phyloP scores from a whole-genome alignment of 2,329 filamentous ascomycete genomes.

The Calonectria pseudoreteaudii region DNA sequence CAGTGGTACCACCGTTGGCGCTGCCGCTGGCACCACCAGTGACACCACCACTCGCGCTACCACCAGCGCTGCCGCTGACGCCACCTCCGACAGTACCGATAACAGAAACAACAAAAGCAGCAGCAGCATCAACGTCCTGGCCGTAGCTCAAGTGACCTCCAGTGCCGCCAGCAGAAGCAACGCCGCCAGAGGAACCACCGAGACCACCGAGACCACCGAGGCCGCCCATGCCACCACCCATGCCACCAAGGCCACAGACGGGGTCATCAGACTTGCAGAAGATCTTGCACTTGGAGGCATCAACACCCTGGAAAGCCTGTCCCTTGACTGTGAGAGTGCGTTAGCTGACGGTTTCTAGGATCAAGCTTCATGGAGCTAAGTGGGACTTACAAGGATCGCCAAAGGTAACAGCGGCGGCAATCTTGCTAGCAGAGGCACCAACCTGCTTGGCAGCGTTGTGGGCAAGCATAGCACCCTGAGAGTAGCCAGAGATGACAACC shows the following conservation, averaged over 20 bases:
- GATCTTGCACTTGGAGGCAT: conserved; percentile 3
- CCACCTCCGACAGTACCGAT: not conserved
- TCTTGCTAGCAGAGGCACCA: not conserved
- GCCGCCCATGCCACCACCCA: not conserved
- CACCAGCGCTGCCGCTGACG: not conserved
- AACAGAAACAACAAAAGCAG: not conserved
- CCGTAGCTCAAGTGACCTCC: conserved; percentile 6
- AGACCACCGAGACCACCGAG: not conserved
- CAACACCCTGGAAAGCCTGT: not conserved
- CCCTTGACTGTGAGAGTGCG: not conserved
- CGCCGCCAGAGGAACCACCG: not conserved
- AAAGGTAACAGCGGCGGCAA: conserved; percentile 9
- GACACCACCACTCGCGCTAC: not conserved
- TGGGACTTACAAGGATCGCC: conserved; percentile 9
- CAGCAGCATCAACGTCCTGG: not conserved
- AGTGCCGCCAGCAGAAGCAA: not conserved
- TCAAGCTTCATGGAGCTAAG: not conserved
- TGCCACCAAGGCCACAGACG: not conserved
- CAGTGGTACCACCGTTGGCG: too few species aligned
- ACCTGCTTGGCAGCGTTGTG: conserved; percentile 6
- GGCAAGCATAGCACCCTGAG: conserved; percentile 16
- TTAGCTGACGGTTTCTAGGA: not conserved
- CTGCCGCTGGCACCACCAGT: not conserved
- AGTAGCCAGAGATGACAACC: conserved; percentile 21
- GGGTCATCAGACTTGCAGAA: not conserved